Base-by-base conservation (phyloP, 257 asterid species). In the Pogostemon cablin region DNA sequence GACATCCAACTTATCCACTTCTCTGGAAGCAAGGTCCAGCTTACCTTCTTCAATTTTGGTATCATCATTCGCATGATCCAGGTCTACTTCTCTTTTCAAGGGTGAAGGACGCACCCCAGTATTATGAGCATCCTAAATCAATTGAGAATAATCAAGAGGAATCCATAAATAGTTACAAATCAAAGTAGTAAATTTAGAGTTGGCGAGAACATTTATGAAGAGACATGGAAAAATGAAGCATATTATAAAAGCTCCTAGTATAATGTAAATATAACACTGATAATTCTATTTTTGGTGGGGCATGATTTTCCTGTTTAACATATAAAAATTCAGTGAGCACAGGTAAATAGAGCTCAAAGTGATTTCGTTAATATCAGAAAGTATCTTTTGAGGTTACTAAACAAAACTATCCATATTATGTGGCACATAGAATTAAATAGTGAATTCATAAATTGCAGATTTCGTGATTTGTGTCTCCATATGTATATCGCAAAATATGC, bases 91-190 rank as follows among this genome's bases (percentile, higher is more conserved):
- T 65, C 74, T 72, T 52, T 50, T 83, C 17, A 64, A 69, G 65
- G 85, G 76, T 73, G 82, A 73, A 60, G 83, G 72, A 78, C 43
- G 71, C 73, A 71, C 77, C 76, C 74, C 88, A 61, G 74, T 71
- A 49, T 73, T 77, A 74, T 79, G 85, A 72, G 74, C 79, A 73
- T 80, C 91, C 95, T 87, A 79, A 69, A 75, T 77, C 75, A 54
- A 75, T 11, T 39, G 50, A 34, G 62, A 32, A 56, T 61, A 42
- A 64, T n/a, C 12, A 5, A 43, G 50, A 50, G 35, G 60, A 53
- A 9, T 74, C 65, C 32, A 38, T 32, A 53, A 65, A 53, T 9
- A 11, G 17, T 48, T 25, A 25, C 32, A 25, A 3, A 57, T 12
- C 39, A 50, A 4, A 61, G 20, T 42, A 32, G 15, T 5, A 71